Evolutionary conservation across 1,284 basidiomycete species (phyloP).

Genomic region (Heterobasidion parviporum): DNA sequence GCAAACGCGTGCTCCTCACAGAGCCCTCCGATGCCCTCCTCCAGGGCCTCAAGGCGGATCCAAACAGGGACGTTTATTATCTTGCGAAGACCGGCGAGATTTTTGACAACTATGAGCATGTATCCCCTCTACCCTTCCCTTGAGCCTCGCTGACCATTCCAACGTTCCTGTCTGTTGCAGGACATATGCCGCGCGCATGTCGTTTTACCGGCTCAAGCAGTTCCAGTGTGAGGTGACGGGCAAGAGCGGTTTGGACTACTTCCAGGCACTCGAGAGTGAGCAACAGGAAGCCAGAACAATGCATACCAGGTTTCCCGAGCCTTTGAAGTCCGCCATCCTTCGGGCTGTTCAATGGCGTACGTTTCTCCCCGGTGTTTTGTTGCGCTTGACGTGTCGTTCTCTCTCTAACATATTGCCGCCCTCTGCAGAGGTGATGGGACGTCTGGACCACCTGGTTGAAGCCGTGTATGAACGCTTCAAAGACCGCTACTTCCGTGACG

Average conservation of each 20-base stretch:
- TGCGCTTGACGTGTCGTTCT: constrained; percentile 12
- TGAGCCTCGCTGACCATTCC: constrained; percentile 9
- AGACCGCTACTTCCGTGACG: constrained; percentile 86
- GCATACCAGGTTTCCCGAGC: constrained; percentile 87
- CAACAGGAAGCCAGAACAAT: constrained; percentile 81
- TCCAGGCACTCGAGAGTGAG: constrained; percentile 89
- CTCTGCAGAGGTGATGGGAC: constrained; percentile 82
- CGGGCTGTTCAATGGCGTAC: constrained; percentile 92
- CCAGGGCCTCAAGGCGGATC: constrained; percentile 52
- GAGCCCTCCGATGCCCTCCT: constrained; percentile 66
- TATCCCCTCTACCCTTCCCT: constrained; percentile 15
- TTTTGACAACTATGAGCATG: constrained; percentile 90
- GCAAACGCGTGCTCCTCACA: constrained; percentile 84
- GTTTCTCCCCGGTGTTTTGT: constrained; percentile 29
- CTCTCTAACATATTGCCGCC: constrained; percentile 10
- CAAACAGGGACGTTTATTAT: constrained; percentile 77
- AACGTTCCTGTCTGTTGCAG: constrained; percentile 34
- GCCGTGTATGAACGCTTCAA: constrained; percentile 93
- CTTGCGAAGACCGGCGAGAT: constrained; percentile 91
- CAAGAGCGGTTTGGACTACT: constrained; percentile 89
- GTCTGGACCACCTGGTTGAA: constrained; percentile 91
- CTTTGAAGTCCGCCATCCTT: constrained; percentile 87
- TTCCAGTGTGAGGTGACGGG: constrained; percentile 95
- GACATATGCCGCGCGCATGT: constrained; percentile 84
- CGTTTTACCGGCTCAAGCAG: constrained; percentile 88